Percentiles rank a stretch among this genome's conserved stretches.
These are phyloP conservation scores for Eutrema yunnanense DNA, from an alignment of 345 rosid species.

Conservation along the genomic window DNA sequence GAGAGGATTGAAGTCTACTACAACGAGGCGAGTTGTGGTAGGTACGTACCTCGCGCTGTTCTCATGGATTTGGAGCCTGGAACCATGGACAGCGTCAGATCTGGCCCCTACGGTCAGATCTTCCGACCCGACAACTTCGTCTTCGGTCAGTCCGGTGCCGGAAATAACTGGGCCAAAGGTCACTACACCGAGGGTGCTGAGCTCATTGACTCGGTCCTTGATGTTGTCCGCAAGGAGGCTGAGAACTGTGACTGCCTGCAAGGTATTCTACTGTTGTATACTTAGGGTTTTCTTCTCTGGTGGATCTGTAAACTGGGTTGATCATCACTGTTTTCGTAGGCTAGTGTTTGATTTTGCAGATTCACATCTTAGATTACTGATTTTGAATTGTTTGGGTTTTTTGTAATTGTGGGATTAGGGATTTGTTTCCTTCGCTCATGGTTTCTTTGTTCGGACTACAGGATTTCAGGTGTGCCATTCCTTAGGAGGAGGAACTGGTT, in stretches of 20 bases:
- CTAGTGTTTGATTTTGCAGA: neutral
- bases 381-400: neutral
- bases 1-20: slow-evolving; percentile 56
- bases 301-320: neutral
- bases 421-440: neutral
- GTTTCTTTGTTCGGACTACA: neutral
- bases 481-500: slow-evolving; percentile 57
- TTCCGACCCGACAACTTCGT: slow-evolving; percentile 58
- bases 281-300: neutral
- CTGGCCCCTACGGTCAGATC: slow-evolving; percentile 56
- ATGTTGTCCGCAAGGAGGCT: slow-evolving; percentile 58
- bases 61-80: slow-evolving; percentile 64
- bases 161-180: slow-evolving; percentile 63
- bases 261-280: slow-evolving; percentile 19
- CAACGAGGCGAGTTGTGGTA: slow-evolving; percentile 61
- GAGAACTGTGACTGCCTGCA: slow-evolving; percentile 67
- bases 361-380: neutral
- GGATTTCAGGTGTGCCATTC: slow-evolving; percentile 70
- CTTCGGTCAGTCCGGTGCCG: slow-evolving; percentile 55
- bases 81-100: slow-evolving; percentile 57
- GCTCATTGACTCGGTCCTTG: slow-evolving; percentile 54
- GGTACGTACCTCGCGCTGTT: slow-evolving; percentile 56
- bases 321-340: neutral
- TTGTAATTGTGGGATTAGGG: neutral
- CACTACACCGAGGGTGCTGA: slow-evolving; percentile 66